Evolutionary conservation across 2,329 filamentous ascomycete species (phyloP).

Genomic region (Coniochaeta sp.): DNA sequence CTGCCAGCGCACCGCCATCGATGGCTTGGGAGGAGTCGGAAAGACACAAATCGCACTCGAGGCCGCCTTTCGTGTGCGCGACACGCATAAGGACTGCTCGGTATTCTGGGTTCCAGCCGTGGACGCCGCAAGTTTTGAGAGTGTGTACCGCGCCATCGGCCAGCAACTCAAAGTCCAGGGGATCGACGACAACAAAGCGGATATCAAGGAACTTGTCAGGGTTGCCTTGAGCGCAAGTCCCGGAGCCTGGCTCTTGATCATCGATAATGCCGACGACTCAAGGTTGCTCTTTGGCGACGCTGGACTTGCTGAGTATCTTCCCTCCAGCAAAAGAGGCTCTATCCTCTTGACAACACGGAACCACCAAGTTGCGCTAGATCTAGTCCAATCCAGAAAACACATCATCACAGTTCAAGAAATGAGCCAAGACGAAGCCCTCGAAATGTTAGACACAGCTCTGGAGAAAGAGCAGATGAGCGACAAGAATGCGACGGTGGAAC

Average conservation of each 20-base stretch:
- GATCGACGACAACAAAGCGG: too few relatives aligned
- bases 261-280: slow-evolving; percentile 37
- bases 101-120: slow-evolving; percentile 33
- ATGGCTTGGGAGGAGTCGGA: slow-evolving; percentile 26
- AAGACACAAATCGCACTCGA: slow-evolving; percentile 33
- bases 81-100: slow-evolving; percentile 20
- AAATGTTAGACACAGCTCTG: too few relatives aligned
- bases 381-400: too few relatives aligned
- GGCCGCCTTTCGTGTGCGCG: slow-evolving; percentile 18
- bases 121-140: slow-evolving; percentile 20
- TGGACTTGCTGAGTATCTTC: too few relatives aligned
- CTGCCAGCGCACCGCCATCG: slow-evolving; percentile 18
- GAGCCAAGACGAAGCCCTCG: too few relatives aligned
- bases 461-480: too few relatives aligned
- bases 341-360: too few relatives aligned
- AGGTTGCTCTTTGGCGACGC: slow-evolving; percentile 17
- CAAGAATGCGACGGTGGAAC: background rate
- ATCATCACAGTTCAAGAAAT: too few relatives aligned
- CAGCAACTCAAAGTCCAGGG: slow-evolving; percentile 8
- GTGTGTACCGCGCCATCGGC: slow-evolving; percentile 26
- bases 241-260: slow-evolving; percentile 22
- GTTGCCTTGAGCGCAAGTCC: too few relatives aligned
- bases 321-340: too few relatives aligned
- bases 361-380: too few relatives aligned
- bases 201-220: too few relatives aligned